Evolutionary conservation across 1,139 yeast genomes (phyloP).

Genomic region (Kodamaea derodonti): DNA sequence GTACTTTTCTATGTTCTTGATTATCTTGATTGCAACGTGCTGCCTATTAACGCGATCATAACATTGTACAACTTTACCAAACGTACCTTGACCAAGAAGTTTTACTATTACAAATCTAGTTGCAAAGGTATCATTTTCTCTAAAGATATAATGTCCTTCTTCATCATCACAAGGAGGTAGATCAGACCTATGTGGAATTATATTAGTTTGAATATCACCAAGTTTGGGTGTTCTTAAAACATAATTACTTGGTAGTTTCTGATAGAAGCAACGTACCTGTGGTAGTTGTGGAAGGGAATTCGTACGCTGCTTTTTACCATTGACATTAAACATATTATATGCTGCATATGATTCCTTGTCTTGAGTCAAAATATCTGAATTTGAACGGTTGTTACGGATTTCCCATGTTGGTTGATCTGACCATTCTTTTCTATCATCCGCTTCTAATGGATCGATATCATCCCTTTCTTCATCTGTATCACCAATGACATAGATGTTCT

Average conservation of each 20-base stretch:
- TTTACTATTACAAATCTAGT: constrained; percentile 62
- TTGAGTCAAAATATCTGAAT: constrained; percentile 35
- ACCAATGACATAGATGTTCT: constrained; percentile 10
- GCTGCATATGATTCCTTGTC: constrained; percentile 43
- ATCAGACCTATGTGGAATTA: constrained; percentile 36
- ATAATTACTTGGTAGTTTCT: constrained; percentile 36
- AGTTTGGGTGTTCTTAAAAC: constrained; percentile 38
- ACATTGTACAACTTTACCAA: constrained; percentile 89
- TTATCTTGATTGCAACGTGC: constrained; percentile 87
- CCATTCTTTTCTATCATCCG: constrained; percentile 8
- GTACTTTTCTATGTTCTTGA: constrained; percentile 73
- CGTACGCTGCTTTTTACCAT: constrained; percentile 55
- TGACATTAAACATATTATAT: constrained; percentile 40
- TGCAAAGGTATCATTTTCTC: constrained; percentile 57
- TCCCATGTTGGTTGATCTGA: constrained; percentile 8
- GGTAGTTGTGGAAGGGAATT: constrained; percentile 72
- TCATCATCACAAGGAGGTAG: constrained; percentile 62
- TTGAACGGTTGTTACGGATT: constrained; percentile 20
- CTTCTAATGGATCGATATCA: constrained; percentile 13
- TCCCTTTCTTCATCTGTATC: constrained; percentile 14
- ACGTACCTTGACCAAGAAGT: constrained; percentile 93
- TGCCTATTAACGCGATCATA: constrained; percentile 54
- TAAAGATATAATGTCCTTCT: constrained; percentile 80
- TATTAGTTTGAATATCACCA: constrained; percentile 41
- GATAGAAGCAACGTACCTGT: constrained; percentile 40